phyloP scores from a whole-genome alignment of 495 filamentous ascomycete genomes.

The Podospora anserina region DNA sequence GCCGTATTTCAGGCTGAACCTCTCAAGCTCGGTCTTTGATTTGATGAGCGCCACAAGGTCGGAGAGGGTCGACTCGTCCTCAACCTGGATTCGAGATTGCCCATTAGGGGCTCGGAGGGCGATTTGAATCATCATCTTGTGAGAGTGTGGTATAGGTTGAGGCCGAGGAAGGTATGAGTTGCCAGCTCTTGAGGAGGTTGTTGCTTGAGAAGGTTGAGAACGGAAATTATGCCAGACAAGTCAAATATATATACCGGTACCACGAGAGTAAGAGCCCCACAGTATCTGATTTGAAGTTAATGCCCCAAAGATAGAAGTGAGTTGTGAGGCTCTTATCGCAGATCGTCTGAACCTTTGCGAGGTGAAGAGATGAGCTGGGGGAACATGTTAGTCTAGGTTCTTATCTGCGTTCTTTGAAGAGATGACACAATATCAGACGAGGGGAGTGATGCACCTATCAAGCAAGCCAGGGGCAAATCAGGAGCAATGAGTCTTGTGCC shows the following conservation, averaged over 20 bases:
- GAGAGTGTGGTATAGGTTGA: neutral
- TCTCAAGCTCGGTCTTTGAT: slow-evolving; percentile 34
- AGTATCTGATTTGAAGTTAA: neutral
- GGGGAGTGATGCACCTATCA: neutral
- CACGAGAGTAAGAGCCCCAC: neutral
- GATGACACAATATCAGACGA: neutral
- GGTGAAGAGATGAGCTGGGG: neutral
- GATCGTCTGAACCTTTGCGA: neutral
- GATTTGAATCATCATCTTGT: slow-evolving; percentile 35
- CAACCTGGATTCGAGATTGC: slow-evolving; percentile 54
- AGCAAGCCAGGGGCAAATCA: neutral
- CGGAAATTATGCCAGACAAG: neutral
- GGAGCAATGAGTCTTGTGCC: neutral
- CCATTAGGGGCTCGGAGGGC: slow-evolving; percentile 40
- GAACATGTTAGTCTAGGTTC: neutral
- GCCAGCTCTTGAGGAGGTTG: neutral
- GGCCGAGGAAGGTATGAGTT: neutral
- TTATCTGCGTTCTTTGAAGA: neutral
- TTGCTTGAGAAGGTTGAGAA: neutral
- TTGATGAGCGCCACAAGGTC: slow-evolving; percentile 46
- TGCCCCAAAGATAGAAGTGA: neutral
- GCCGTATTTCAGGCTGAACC: slow-evolving; percentile 80
- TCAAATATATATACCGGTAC: neutral
- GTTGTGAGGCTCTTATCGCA: neutral
- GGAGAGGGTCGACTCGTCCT: slow-evolving; percentile 60